Base-by-base conservation (phyloP, 2,329 filamentous ascomycete genomes). In the Sphaerulina musiva region DNA sequence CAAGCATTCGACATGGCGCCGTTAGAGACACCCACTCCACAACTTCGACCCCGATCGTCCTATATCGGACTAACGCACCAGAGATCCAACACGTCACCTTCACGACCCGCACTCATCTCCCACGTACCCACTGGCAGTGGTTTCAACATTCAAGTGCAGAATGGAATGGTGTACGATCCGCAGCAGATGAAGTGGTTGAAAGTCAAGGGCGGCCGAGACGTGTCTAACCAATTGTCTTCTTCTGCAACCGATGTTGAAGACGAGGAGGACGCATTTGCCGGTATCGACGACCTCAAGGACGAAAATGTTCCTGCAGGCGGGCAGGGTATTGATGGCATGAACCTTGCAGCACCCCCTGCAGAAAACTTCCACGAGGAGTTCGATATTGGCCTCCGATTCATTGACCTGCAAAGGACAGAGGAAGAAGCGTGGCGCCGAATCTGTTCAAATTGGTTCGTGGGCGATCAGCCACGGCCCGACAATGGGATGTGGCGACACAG, bases 151-250 rank as follows among this genome's bases (percentile, higher is more conserved):
- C 91, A 96, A 72, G 87, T 96, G 36, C 90, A 96, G 54, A 88
- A 90, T n/a, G 89, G 90, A 62, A 98, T 98, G 93, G 87, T 97
- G 8, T 98, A 97, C 69, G 93, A 98, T 68, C 93, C 93, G 3
- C 85, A 89, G 59, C 89, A 89, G 64, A 97, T 98, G 92, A 95
- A 90, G 70, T 98, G 93, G 93, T 79, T 97, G 53, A 96, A 95
- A 71, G 60, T 67, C 29, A 68, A 69, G 54, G 62, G 62, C 14
- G 76, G 58, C 48, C 55, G 70, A 62, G 61, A 71, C 65, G 56
- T 69, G 56, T 65, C 61, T 17, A 69, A 70, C 31, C 68, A 67
- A 8, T 54, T 68, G 9, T 68, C 72, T 7, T 73, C 77, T 3
- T 72, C 75, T 55, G 81, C 88, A 53, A 86, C 84, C 20, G 73